Percentiles rank a stretch among this genome's conserved stretches.
These are phyloP conservation scores for Hyaloscypha hepaticicola DNA, from an alignment of 495 filamentous ascomycete species.

Conservation along the genomic window DNA sequence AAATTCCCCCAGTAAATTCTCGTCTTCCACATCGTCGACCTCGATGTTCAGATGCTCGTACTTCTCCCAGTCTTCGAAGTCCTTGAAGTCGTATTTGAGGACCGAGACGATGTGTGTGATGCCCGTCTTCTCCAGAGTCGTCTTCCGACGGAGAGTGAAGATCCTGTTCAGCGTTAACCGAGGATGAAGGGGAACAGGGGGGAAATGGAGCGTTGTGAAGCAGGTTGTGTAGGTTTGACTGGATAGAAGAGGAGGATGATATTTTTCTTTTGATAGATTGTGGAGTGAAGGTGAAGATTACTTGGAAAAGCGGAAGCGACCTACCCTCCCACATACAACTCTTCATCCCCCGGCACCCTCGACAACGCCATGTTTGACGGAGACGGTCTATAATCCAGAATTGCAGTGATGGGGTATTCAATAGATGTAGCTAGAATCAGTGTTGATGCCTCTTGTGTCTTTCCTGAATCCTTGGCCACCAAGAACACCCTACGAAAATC, in stretches of 20 bases:
- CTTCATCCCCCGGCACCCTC: constrained; percentile 64
- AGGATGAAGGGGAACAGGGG: background rate
- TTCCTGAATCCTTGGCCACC: background rate
- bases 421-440: background rate
- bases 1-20: constrained; percentile 81
- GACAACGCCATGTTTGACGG: constrained; percentile 32
- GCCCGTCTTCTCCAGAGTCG: constrained; percentile 63
- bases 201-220: background rate
- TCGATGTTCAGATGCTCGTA: constrained; percentile 76
- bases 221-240: background rate
- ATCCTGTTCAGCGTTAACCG: constrained; percentile 49
- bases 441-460: background rate
- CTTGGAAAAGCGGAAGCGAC: constrained; percentile 33
- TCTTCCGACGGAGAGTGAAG: constrained; percentile 65
- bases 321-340: constrained; percentile 85
- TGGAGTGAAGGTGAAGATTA: background rate
- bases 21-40: constrained; percentile 84
- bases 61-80: constrained; percentile 45
- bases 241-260: background rate
- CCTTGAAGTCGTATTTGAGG: constrained; percentile 54
- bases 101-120: constrained; percentile 94
- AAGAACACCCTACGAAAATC: background rate
- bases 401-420: background rate
- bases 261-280: background rate
- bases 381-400: constrained; percentile 27